Evolutionary conservation across 2,329 filamentous ascomycete genomes (phyloP), one percentile per base, ranked within the genome.

Genomic region (Aspergillus piperis): DNA sequence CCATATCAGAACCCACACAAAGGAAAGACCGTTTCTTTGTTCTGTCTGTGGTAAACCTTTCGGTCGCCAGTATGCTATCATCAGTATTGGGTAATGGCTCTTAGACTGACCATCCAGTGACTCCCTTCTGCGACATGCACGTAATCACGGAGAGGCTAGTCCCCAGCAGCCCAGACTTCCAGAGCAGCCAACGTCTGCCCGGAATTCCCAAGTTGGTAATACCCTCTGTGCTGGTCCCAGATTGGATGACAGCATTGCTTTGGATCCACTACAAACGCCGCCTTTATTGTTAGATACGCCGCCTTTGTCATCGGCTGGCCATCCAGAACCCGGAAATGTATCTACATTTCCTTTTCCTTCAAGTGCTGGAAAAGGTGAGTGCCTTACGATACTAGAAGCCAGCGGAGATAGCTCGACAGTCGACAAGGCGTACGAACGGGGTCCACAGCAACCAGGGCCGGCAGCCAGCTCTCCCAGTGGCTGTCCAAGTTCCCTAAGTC

Each of bases 1-100:
- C 21, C 72, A 74, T 61, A 66, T 72, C n/a, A 64, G 71, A 30
- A 67, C 67, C 36, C 72, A 74, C 49, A 74, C 71, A 1, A 71
- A 70, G 47, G 71, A 74, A 56, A 74, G 70, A 58, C 72, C 72
- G 1, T 74, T 74, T 54, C 32, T 30, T 15, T 73, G 71, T 54
- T 53, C 54, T 25, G 50, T 61, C 1, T 73, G 70, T 57, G 50
- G 57, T 3, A 71, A 71, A 49, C 30, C 58, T 3, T 73, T 70
- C 53, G 66, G 63, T 58, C 66, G 70, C 49, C 61, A 71, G 70
- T 72, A 63, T 62, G 19, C n/a, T 25, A 5, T 8, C n/a, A n/a
- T 11, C 15, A 10, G 8, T 30, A 25, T 36, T 7, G 8, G 15
- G 10, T 3, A 8, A 19, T 15, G 3, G 19, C 8, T 13, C 44